Percentiles rank a stretch among this genome's conserved stretches.
Evolutionary conservation across 495 filamentous ascomycete genomes (phyloP).

Genomic region (Penicillium coffeae): DNA sequence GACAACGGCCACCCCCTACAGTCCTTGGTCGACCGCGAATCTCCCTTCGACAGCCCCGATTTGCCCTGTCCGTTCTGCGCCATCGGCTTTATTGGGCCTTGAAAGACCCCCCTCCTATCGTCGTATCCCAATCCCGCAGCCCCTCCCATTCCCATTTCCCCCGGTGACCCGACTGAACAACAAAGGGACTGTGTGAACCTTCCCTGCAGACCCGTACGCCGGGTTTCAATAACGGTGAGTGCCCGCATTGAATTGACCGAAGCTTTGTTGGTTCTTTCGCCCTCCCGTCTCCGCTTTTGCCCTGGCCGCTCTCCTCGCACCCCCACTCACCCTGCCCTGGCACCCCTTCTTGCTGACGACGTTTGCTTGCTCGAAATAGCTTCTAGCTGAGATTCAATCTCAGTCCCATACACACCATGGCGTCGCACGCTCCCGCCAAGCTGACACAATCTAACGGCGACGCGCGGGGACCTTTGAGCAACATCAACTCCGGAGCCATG

Average conservation of each 20-base stretch:
- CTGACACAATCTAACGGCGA: constrained; percentile 36
- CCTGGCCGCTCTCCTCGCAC: background rate
- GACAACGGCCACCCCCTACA: constrained; percentile 6
- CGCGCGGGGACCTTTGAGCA: constrained; percentile 26
- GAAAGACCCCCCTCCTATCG: constrained; percentile 22
- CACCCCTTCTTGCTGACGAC: background rate
- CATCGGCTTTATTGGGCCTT: constrained; percentile 7
- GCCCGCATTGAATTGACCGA: constrained; percentile 20
- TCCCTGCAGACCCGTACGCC: background rate
- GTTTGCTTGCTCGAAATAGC: constrained; percentile 9
- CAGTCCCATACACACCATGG: constrained; percentile 30
- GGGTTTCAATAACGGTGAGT: constrained; percentile 18
- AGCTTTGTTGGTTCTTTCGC: constrained; percentile 34
- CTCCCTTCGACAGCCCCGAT: constrained; percentile 10
- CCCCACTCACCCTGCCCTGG: background rate
- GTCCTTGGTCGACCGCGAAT: constrained; percentile 7
- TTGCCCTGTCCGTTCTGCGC: constrained; percentile 20
- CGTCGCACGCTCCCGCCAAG: constrained; percentile 26
- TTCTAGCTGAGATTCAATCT: constrained; percentile 14
- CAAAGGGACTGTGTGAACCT: constrained; percentile 10
- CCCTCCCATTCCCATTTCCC: constrained; percentile 16
- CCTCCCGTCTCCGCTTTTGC: constrained; percentile 26
- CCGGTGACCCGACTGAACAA: constrained; percentile 2
- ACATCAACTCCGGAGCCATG: constrained; percentile 22
- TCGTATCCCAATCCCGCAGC: constrained; percentile 18